Conservation (phyloP, 495 filamentous ascomycete species). For the Podospora appendiculata region DNA sequence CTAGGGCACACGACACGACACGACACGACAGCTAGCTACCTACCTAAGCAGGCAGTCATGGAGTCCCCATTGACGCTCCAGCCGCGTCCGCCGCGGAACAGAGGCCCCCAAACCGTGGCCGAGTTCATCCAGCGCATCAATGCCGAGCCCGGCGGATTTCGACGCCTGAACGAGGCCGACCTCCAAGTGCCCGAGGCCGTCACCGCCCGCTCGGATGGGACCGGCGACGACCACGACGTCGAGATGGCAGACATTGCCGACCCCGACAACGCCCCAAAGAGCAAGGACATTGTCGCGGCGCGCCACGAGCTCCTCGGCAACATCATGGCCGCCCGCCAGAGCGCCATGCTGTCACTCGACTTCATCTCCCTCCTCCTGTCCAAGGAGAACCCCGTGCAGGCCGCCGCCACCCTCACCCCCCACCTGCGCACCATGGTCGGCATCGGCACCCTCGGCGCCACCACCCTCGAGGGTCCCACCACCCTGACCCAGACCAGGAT, state of each 20-base stretch:
- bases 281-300: constrained; percentile 34
- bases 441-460: constrained; percentile 67
- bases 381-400: constrained; percentile 61
- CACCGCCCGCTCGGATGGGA: neutral
- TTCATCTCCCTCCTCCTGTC: constrained; percentile 79
- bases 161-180: constrained; percentile 55
- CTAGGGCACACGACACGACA: no score
- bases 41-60: constrained; percentile 15
- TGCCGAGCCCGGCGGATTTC: constrained; percentile 64
- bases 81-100: constrained; percentile 46
- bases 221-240: constrained; percentile 10
- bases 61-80: constrained; percentile 57
- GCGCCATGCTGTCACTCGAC: constrained; percentile 45
- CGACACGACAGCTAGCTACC: no score
- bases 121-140: constrained; percentile 70
- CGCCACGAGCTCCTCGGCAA: constrained; percentile 47
- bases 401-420: constrained; percentile 59
- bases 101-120: constrained; percentile 53
- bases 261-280: constrained; percentile 26
- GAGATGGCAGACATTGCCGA: constrained; percentile 22
- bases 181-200: constrained; percentile 52
- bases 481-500: constrained; percentile 43
- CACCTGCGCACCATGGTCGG: constrained; percentile 61
- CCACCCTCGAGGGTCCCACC: constrained; percentile 53
- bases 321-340: constrained; percentile 33